Percentiles rank a stretch among this genome's conserved stretches.
phyloP scores from a whole-genome alignment of 495 filamentous ascomycete genomes.

The Hyaloscypha finlandica region DNA sequence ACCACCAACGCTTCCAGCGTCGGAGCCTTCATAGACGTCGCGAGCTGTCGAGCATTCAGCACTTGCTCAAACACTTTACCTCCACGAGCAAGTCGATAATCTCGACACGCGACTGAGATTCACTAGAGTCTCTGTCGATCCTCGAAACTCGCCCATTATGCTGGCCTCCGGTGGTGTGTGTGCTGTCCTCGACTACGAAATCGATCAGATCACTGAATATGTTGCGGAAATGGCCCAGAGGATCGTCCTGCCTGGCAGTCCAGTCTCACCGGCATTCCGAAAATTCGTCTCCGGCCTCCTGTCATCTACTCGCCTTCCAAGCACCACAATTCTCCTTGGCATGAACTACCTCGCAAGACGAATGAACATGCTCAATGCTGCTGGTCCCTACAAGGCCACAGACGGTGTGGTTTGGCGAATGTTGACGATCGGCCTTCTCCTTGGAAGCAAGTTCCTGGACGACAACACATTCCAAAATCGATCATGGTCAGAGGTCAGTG shows the following conservation, averaged over 20 bases:
- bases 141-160: conserved; percentile 27
- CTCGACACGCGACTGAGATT: conserved; percentile 31
- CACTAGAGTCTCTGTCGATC: conserved; percentile 30
- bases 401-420: conserved; percentile 85
- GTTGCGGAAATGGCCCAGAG: conserved; percentile 91
- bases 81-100: conserved; percentile 20
- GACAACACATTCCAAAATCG: conserved; percentile 99
- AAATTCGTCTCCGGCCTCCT: conserved; percentile 96
- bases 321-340: conserved; percentile 90
- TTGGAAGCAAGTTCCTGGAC: conserved; percentile 97
- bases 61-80: conserved; percentile 2
- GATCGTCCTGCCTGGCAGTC: conserved; percentile 68
- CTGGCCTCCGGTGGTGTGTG: conserved; percentile 75
- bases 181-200: conserved; percentile 96
- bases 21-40: conserved; percentile 15
- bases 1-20: conserved; percentile 5
- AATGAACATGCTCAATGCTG: conserved; percentile 68
- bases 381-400: conserved; percentile 49
- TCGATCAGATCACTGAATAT: conserved; percentile 97
- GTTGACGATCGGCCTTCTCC: conserved; percentile 82
- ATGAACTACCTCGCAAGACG: conserved; percentile 87
- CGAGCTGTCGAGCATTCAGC: conserved; percentile 13
- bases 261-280: conserved; percentile 76
- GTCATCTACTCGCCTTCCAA: conserved; percentile 90
- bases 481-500: conserved; percentile 97